A percentile compares a stretch with the other conserved stretches of the same genome.
phyloP scores from a whole-genome alignment of 139 green algal genomes.

The Pseudopediastrum boryanum region DNA sequence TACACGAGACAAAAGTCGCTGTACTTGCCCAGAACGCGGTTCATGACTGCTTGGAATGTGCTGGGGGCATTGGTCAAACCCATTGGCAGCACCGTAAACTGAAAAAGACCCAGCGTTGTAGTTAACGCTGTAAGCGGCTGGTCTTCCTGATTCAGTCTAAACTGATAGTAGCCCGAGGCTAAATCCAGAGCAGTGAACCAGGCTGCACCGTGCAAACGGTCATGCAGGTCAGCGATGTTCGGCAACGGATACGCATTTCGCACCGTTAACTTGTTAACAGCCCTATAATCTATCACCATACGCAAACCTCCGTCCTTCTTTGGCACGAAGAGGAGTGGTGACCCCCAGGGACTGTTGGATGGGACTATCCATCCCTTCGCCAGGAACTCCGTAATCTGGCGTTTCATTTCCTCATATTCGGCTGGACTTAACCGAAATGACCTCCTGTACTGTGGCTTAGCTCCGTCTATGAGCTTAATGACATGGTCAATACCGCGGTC shows the following conservation, averaged over 20 bases:
- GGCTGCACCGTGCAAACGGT: slow-evolving; percentile 21
- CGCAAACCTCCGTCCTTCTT: slow-evolving; percentile 64
- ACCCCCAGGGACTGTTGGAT: too few relatives aligned
- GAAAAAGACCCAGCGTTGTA: slow-evolving; percentile 41
- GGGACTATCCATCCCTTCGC: too few relatives aligned
- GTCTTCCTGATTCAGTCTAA: slow-evolving; percentile 14
- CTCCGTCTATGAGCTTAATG: too few relatives aligned
- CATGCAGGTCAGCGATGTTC: slow-evolving; percentile 50
- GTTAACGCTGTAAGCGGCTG: slow-evolving; percentile 33
- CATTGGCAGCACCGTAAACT: slow-evolving; percentile 25
- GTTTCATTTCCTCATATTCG: too few relatives aligned
- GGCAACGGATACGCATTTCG: slow-evolving; percentile 64
- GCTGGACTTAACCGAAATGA: too few relatives aligned
- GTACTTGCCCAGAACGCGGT: slow-evolving; percentile 15
- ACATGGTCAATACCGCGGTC: too few relatives aligned
- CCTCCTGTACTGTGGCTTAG: too few relatives aligned
- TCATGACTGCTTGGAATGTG: slow-evolving; percentile 38
- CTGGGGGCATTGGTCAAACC: slow-evolving; percentile 40
- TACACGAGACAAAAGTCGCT: slow-evolving; percentile 40
- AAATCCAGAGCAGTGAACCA: slow-evolving; percentile 24
- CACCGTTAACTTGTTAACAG: slow-evolving; percentile 60
- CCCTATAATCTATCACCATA: slow-evolving; percentile 67
- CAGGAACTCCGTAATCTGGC: too few relatives aligned
- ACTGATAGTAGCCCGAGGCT: slow-evolving; percentile 27
- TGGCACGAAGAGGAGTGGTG: slow-evolving; percentile 59